phyloP scores from a whole-genome alignment of 306 rosid species.

The Rosa chinensis region DNA sequence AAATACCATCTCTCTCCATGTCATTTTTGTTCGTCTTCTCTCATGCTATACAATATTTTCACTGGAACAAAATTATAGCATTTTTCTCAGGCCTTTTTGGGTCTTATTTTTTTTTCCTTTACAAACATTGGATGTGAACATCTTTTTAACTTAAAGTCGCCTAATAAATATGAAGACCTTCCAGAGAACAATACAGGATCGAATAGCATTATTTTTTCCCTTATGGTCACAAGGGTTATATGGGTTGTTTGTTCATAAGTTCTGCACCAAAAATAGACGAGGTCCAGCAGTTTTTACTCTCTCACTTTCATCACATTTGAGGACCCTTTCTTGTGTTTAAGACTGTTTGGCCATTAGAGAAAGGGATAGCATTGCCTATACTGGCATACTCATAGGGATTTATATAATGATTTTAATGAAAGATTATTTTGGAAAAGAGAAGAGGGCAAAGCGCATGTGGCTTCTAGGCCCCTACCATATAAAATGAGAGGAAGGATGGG shows the following conservation, averaged over 20 bases:
- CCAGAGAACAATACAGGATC: constrained; percentile 22
- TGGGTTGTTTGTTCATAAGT: not conserved
- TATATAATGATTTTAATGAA: constrained; percentile 18
- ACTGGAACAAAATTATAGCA: not conserved
- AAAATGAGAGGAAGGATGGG: constrained; percentile 38
- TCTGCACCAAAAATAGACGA: not conserved
- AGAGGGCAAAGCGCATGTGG: constrained; percentile 38
- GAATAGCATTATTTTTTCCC: not conserved
- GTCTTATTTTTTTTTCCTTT: not conserved
- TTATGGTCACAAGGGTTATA: not conserved
- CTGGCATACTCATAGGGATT: constrained; percentile 8
- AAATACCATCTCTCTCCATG: not conserved
- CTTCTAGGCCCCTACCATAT: constrained; percentile 48
- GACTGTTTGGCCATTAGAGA: constrained; percentile 8
- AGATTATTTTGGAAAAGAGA: constrained; percentile 37
- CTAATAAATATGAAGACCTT: constrained; percentile 40
- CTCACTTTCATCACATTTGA: constrained; percentile 23
- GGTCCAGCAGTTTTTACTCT: not conserved
- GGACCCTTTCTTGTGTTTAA: constrained; percentile 14
- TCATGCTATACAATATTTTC: not conserved
- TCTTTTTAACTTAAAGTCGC: not conserved
- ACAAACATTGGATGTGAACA: not conserved
- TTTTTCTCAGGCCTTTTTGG: not conserved
- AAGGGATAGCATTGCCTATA: constrained; percentile 8
- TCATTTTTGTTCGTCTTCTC: not conserved